Percentiles rank a stretch among this genome's conserved stretches.
These are phyloP conservation scores for Lactifluus subvellereus DNA, from an alignment of 768 basidiomycete genomes.

Conservation along the genomic window DNA sequence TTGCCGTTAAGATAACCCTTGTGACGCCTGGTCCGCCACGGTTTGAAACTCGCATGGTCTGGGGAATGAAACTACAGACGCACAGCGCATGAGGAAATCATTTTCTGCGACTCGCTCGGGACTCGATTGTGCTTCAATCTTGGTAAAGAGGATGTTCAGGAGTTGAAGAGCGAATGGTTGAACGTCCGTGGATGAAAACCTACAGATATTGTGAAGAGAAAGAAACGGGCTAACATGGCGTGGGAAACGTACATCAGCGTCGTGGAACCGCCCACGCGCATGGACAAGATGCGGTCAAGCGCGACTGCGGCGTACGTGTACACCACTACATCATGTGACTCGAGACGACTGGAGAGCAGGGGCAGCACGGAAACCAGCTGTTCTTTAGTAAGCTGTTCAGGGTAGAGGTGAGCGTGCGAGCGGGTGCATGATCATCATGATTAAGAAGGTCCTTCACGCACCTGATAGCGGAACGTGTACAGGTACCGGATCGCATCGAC, in stretches of 20 bases:
- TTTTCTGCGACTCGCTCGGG: constrained; percentile 96
- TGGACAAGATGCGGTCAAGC: constrained; percentile 92
- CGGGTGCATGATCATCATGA: too few species aligned
- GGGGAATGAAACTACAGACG: constrained; percentile 28
- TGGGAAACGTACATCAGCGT: constrained; percentile 55
- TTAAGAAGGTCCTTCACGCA: constrained; percentile 28
- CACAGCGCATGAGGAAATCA: constrained; percentile 97
- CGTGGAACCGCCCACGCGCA: constrained; percentile 60
- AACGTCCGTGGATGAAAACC: constrained; percentile 85
- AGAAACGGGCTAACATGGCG: background rate
- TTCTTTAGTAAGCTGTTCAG: constrained; percentile 74
- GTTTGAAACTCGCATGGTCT: background rate
- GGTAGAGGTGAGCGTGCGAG: background rate
- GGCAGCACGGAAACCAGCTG: constrained; percentile 91
- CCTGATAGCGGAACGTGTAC: constrained; percentile 94
- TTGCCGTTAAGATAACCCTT: constrained; percentile 88
- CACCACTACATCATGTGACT: constrained; percentile 81
- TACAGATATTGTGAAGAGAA: constrained; percentile 29
- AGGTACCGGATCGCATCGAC: constrained; percentile 96
- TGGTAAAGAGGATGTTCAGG: constrained; percentile 63
- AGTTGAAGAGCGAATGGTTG: constrained; percentile 75
- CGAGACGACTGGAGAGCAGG: constrained; percentile 73
- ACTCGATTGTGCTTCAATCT: constrained; percentile 71
- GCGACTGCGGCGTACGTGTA: constrained; percentile 97
- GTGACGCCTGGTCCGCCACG: constrained; percentile 63